Base-by-base conservation (phyloP, 176 grass and related monocot genomes). In the Puccinellia tenuiflora region DNA sequence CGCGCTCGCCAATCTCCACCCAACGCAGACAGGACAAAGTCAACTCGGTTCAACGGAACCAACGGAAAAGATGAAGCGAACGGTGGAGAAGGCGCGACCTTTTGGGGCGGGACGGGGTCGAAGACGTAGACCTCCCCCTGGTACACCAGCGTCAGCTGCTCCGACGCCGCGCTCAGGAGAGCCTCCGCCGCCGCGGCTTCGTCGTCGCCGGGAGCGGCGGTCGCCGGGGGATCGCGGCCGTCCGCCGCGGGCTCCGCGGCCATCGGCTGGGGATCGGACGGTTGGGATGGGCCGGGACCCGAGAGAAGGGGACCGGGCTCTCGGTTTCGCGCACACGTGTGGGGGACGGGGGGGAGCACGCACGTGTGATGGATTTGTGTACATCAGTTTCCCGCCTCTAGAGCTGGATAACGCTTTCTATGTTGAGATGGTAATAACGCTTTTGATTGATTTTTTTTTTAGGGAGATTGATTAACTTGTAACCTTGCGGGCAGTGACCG, bases 101-200 rank as follows among this genome's bases (percentile, higher is more conserved):
- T 94, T 78, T 89, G 84, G 59, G 92, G 87, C 31, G 92, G 80
- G 73, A 94, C 92, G 81, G 89, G 88, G 79, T 94, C 92, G 87
- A 94, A 94, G 85, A 94, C 87, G 78, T 80, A 91, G 74, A 91
- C 92, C 68, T 94, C 92, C 33, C 92, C 92, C 85, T 91, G 92
- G 82, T 91, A 94, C 53, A 91, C 75, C 35, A 91, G 62, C 48
- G 92, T 91, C 37, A 94, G 92, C 87, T 94, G 92, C 79, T 94
- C 88, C 86, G 90, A 89, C 26, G 84, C 29, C 25, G 86, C 28
- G 86, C 80, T 91, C 65, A 88, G 56, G 64, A 91, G 82, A 60
- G 68, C 75, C 61, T 75, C 83, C 52, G 75, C 90, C 65, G 67
- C 16, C 10, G 78, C 73, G 51, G 17, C 76, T 5, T 62, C 53